A percentile compares a stretch with the other conserved stretches of the same genome.
Conservation (phyloP, 345 rosid genomes). For the Cardamine chenopodiifolia region DNA sequence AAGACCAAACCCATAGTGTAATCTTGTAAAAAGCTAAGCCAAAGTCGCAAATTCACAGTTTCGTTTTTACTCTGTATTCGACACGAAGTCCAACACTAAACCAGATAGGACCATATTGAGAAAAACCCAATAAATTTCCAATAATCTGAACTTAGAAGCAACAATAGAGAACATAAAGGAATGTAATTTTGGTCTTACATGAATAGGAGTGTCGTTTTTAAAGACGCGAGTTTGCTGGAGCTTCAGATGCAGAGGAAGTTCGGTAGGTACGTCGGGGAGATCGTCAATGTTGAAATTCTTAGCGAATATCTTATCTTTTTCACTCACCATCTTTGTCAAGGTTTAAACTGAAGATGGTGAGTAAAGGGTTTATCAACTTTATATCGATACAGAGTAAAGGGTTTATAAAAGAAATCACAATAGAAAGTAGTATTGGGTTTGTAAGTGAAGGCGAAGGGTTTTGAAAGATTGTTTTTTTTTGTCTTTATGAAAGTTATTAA, state of each 20-base stretch:
- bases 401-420: not conserved
- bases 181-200: slow-evolving; percentile 45
- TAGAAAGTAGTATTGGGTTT: not conserved
- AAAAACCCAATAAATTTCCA: not conserved
- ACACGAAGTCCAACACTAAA: not conserved
- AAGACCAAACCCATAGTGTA: not conserved
- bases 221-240: slow-evolving; percentile 62
- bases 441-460: slow-evolving; percentile 23
- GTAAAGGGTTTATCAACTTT: too few relatives aligned
- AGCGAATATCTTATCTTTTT: slow-evolving; percentile 32
- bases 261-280: slow-evolving; percentile 74
- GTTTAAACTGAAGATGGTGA: not conserved
- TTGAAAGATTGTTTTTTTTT: too few relatives aligned
- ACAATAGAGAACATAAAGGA: not conserved
- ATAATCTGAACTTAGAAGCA: not conserved
- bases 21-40: not conserved
- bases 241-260: slow-evolving; percentile 70
- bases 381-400: not conserved
- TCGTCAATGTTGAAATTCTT: slow-evolving; percentile 48
- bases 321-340: slow-evolving; percentile 20
- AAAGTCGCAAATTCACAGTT: not conserved
- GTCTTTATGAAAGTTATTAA: too few relatives aligned
- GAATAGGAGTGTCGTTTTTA: slow-evolving; percentile 63
- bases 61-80: not conserved
- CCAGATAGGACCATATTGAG: not conserved